Evolutionary conservation across 1,139 yeast genomes (phyloP).

Genomic region (Yamadazyma diospyri): DNA sequence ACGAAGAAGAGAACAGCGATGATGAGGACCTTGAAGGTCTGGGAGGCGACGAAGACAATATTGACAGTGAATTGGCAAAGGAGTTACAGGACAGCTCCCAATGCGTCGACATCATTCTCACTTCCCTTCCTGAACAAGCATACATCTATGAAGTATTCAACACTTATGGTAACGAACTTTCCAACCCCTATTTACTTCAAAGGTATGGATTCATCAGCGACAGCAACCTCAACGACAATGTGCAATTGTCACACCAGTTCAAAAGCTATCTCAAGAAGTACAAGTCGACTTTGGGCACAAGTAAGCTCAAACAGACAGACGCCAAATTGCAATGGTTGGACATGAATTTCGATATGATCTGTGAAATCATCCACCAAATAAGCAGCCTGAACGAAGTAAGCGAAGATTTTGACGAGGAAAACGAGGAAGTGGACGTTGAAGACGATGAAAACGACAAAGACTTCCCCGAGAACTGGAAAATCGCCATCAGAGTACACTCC

Average conservation of each 20-base stretch:
- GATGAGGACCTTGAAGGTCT: constrained; percentile 23
- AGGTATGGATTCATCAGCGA: constrained; percentile 67
- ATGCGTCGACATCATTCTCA: constrained; percentile 57
- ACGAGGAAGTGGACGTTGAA: constrained; percentile 10
- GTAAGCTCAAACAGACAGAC: constrained; percentile 30
- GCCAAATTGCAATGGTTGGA: constrained; percentile 65
- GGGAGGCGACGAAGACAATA: constrained; percentile 13
- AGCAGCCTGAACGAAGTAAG: constrained; percentile 14
- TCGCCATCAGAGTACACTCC: constrained; percentile 20
- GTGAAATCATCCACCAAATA: constrained; percentile 25
- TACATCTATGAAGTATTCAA: constrained; percentile 58
- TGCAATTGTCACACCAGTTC: constrained; percentile 56
- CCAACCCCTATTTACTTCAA: constrained; percentile 63
- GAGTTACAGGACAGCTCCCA: constrained; percentile 34
- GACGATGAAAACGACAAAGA: constrained; percentile 15
- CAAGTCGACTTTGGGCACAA: constrained; percentile 18
- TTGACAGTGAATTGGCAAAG: constrained; percentile 5
- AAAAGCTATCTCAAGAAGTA: constrained; percentile 34
- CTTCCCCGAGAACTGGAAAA: constrained; percentile 29
- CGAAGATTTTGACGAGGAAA: constrained; percentile 15
- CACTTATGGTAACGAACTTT: constrained; percentile 67
- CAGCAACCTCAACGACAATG: constrained; percentile 54
- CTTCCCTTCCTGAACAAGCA: constrained; percentile 37
- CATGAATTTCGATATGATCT: constrained; percentile 41
- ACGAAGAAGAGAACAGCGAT: constrained; percentile 22